Base-by-base conservation (phyloP, 176 grass and related monocot species). In the Carex scoparia region DNA sequence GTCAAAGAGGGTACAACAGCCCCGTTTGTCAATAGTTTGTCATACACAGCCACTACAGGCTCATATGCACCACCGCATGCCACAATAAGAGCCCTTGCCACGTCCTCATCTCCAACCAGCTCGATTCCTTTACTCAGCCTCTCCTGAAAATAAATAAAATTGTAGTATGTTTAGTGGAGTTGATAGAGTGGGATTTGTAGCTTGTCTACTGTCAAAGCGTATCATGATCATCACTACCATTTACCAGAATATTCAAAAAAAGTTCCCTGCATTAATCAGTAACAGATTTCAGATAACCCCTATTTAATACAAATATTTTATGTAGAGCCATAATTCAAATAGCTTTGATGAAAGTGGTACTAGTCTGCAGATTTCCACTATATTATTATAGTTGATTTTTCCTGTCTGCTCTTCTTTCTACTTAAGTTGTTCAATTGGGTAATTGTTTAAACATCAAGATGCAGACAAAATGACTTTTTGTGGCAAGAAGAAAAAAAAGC, bases 21-120 rank as follows among this genome's bases (percentile, higher is more conserved):
- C 4, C 96, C 96, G 28, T 95, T 98, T 57, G 91, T 94, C 84
- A 95, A 72, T 82, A 98, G 81, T 79, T 98, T 93, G 80, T 98
- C 93, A 86, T 98, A 98, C 16, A 93, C 77, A 61, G 85, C 83
- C 84, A 98, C 87, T 57, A 98, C 88, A 62, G 96, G 93, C 72
- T 95, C 93, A 53, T 88, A 84, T 66, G 89, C 79, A 88, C 85
- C 85, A 87, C 87, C 90, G 89, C 91, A 95, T 37, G 96, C 91
- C 74, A 85, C 88, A 63, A 98, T 70, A 90, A 95, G 93, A 64
- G 93, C 88, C 81, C 91, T 95, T 77, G 96, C 91, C 86, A 95
- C 86, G 84, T 98, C 96, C 71, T 95, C 96, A 16, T 95, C 93
- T 23, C 96, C 91, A 79, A 95, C 84, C 79, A 98, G 87, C 87